phyloP scores from a whole-genome alignment of 768 basidiomycete species.

The Calocera viscosa region DNA sequence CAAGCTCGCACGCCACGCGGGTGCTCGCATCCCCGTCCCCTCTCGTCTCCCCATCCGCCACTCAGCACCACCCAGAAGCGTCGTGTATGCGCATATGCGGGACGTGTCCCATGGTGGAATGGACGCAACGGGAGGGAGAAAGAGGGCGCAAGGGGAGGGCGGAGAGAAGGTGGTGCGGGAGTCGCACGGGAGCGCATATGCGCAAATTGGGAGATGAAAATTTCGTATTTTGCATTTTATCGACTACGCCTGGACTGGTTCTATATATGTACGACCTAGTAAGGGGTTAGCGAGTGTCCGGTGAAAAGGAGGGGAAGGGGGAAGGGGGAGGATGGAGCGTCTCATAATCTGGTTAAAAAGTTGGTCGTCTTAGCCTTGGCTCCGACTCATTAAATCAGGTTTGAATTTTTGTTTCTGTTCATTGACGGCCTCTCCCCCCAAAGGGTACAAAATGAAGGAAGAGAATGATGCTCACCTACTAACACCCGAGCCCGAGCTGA shows the following conservation, averaged over 20 bases:
- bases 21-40: too few relatives aligned
- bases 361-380: background rate
- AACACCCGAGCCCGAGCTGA: too few relatives aligned
- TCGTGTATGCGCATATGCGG: too few relatives aligned
- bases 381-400: background rate
- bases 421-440: background rate
- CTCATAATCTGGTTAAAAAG: constrained; percentile 1
- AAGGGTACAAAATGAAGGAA: background rate
- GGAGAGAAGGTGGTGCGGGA: background rate
- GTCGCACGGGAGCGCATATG: background rate
- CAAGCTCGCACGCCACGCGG: too few relatives aligned
- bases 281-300: background rate
- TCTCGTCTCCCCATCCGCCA: too few relatives aligned
- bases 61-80: too few relatives aligned
- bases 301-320: background rate
- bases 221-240: background rate
- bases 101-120: too few relatives aligned
- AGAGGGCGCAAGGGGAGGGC: background rate
- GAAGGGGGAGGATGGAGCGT: background rate
- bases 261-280: background rate
- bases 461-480: too few relatives aligned
- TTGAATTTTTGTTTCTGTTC: background rate
- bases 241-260: background rate
- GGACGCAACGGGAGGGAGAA: background rate
- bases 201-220: background rate